A percentile compares a stretch with the other conserved stretches of the same genome.
phyloP scores from a whole-genome alignment of 2,329 filamentous ascomycete species.

The Arthroderma sp. region DNA sequence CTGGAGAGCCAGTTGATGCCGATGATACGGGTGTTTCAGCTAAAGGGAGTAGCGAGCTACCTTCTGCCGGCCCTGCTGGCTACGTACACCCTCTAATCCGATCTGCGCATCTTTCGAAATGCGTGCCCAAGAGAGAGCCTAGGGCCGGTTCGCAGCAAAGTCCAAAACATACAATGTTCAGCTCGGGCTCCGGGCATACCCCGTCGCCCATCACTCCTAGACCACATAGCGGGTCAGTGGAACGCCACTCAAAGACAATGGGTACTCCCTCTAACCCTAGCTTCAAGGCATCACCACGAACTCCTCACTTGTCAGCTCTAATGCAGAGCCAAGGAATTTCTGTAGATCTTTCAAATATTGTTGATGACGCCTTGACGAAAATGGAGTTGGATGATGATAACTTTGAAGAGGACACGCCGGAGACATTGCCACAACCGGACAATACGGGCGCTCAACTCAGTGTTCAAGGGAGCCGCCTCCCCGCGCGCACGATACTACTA shows the following conservation, averaged over 20 bases:
- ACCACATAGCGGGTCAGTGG: background rate
- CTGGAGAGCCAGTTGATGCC: constrained; percentile 67
- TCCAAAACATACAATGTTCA: constrained; percentile 14
- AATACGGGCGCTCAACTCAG: constrained; percentile 13
- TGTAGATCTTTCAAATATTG: constrained; percentile 45
- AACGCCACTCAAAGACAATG: background rate
- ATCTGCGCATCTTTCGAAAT: constrained; percentile 35
- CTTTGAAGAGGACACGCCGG: constrained; percentile 22
- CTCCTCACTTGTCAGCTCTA: constrained; percentile 55
- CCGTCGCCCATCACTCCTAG: background rate
- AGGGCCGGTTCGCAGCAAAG: constrained; percentile 12
- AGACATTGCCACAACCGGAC: constrained; percentile 13
- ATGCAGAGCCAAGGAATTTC: constrained; percentile 49
- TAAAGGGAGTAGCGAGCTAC: constrained; percentile 23
- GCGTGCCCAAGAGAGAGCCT: constrained; percentile 9
- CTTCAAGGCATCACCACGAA: constrained; percentile 44
- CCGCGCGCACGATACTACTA: constrained; percentile 45
- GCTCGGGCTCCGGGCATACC: background rate
- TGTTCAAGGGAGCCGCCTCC: constrained; percentile 32
- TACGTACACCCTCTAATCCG: constrained; percentile 52
- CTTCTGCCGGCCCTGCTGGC: constrained; percentile 28
- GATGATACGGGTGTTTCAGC: constrained; percentile 43
- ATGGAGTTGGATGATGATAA: constrained; percentile 29
- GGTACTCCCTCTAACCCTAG: constrained; percentile 14
- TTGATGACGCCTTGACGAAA: constrained; percentile 41